These are phyloP conservation scores for Exophiala dermatitidis DNA, from an alignment of 2,329 filamentous ascomycete species.

Conservation along the genomic window DNA sequence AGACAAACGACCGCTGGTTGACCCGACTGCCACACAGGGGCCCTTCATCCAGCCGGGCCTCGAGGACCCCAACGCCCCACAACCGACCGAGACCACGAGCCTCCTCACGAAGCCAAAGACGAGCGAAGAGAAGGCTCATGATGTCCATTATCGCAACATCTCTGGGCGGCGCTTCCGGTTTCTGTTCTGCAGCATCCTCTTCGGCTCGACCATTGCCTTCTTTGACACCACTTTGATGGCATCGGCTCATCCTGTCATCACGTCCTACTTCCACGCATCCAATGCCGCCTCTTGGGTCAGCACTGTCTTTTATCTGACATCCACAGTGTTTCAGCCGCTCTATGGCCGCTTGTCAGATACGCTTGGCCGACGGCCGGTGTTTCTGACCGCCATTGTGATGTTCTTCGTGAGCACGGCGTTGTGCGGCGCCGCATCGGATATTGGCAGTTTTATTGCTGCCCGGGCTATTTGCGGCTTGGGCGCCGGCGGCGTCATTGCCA, in stretches of 20 bases:
- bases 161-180: constrained; percentile 49
- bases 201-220: constrained; percentile 50
- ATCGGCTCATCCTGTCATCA: constrained; percentile 72
- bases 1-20: constrained; percentile 1
- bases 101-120: constrained; percentile 4
- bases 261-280: constrained; percentile 68
- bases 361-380: constrained; percentile 54
- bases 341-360: constrained; percentile 68
- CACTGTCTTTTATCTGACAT: constrained; percentile 69
- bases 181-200: constrained; percentile 54
- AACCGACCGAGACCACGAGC: constrained; percentile 12
- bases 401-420: constrained; percentile 61
- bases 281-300: constrained; percentile 78
- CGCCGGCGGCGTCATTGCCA: constrained; percentile 62
- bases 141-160: constrained; percentile 18
- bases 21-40: constrained; percentile 1
- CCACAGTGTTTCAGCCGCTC: constrained; percentile 67
- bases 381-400: constrained; percentile 55
- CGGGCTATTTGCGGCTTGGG: constrained; percentile 65
- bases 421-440: constrained; percentile 60
- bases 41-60: background rate
- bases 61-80: background rate
- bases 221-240: constrained; percentile 80
- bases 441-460: constrained; percentile 64
- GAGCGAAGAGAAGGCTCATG: background rate